phyloP scores from a whole-genome alignment of 2,329 filamentous ascomycete species.

The Epichloe uncinata region DNA sequence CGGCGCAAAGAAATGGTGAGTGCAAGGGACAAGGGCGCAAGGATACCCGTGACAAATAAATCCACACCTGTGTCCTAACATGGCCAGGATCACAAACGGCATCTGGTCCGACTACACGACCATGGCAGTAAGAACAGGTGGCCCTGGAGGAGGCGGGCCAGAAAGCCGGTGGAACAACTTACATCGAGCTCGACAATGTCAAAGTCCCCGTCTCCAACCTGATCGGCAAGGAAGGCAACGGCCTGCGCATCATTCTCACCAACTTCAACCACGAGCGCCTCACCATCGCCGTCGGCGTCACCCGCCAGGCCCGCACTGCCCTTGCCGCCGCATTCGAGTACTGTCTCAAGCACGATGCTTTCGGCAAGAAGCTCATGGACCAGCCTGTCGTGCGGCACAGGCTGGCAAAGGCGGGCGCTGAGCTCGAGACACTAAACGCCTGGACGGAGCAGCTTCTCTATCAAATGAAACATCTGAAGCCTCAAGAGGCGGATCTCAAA shows the following conservation, averaged over 20 bases:
- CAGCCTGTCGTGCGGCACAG: slow-evolving; percentile 47
- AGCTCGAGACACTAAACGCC: slow-evolving; percentile 47
- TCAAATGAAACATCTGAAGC: slow-evolving; percentile 31
- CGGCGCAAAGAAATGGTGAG: slow-evolving; percentile 50
- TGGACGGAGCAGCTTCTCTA: slow-evolving; percentile 49
- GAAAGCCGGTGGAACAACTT: slow-evolving; percentile 47
- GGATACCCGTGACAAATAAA: too few species aligned
- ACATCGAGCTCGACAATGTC: slow-evolving; percentile 42
- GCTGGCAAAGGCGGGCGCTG: slow-evolving; percentile 41
- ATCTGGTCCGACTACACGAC: slow-evolving; percentile 48
- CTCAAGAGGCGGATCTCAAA: slow-evolving; percentile 17
- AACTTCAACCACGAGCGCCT: slow-evolving; percentile 48
- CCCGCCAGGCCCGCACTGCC: slow-evolving; percentile 43
- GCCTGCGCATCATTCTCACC: slow-evolving; percentile 43
- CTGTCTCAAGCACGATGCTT: slow-evolving; percentile 39
- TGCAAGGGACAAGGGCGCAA: not conserved
- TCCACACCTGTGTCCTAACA: not conserved
- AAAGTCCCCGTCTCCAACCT: slow-evolving; percentile 28
- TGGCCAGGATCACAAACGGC: slow-evolving; percentile 40
- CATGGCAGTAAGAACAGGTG: slow-evolving; percentile 47
- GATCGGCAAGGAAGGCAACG: slow-evolving; percentile 38
- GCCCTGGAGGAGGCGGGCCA: slow-evolving; percentile 32
- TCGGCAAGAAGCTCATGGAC: slow-evolving; percentile 42
- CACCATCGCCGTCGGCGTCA: slow-evolving; percentile 40
- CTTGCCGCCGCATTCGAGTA: slow-evolving; percentile 38